Evolutionary conservation across 2,329 filamentous ascomycete genomes (phyloP), one percentile per base, ranked within the genome.

Genomic region (Penicillium sp.): DNA sequence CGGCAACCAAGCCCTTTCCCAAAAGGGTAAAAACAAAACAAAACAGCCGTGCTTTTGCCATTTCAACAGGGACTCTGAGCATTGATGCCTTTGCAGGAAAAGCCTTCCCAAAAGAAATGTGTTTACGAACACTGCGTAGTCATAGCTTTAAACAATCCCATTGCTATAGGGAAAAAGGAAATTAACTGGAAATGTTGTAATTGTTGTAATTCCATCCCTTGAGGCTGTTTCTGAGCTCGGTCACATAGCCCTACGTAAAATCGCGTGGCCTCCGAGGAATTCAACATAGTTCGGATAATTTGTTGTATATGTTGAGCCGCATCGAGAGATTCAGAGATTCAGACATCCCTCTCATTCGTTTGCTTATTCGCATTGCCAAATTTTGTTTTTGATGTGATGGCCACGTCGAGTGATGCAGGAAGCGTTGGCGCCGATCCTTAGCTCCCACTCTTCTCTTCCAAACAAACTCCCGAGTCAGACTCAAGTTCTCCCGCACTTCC

Each of bases 1-100:
- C 55, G 21, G 25, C 59, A 57, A 59, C 16, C 21, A 41, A 9
- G 29, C 31, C 41, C 46, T 46, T 44, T 47, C 58, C 35, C n/a
- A 32, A 65, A 66, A 51, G 3, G 59, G 68, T 35, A 68, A 70
- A 68, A 66, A 35, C 60, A 68, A 64, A 71, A 70, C 66, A 70
- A 71, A 69, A 61, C 32, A 65, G 54, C 35, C 31, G 42, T 40
- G 31, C 38, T 37, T 48, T 37, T n/a, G 23, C 27, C 13, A 18
- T 35, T 10, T 53, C 12, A 9, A 40, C 29, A 35, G 34, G 13
- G 29, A 35, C 50, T 52, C 21, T 21, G 12, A 53, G 45, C 45
- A 50, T 21, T 42, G 45, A 52, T 47, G 27, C 31, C 16, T 27
- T 34, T 40, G 27, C 21, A 44, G 10, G 21, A 44, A n/a, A 27